These are phyloP conservation scores for Beauveria bassiana DNA, from an alignment of 2,329 filamentous ascomycete genomes.

Conservation along the genomic window DNA sequence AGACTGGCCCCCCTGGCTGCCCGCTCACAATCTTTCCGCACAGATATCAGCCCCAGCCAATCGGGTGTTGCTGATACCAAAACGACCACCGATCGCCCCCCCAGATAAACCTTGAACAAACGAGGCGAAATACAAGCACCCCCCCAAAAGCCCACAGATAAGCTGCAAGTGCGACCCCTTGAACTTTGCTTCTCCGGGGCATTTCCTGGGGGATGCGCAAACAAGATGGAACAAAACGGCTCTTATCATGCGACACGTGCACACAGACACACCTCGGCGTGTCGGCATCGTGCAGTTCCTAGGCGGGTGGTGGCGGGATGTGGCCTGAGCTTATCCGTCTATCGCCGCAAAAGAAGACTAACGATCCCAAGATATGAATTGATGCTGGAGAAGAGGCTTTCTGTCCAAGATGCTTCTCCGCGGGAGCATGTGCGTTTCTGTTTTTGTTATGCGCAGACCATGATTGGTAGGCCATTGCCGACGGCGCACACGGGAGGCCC, in stretches of 20 bases:
- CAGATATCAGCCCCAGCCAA: slow-evolving; percentile 3
- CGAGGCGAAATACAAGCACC: neutral
- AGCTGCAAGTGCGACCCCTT: neutral
- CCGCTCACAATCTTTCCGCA: neutral
- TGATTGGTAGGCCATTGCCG: neutral
- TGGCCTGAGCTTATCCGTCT: neutral
- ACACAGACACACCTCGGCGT: neutral
- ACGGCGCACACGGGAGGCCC: neutral
- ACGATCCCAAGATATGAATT: neutral
- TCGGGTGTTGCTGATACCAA: slow-evolving; percentile 10
- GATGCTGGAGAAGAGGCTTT: neutral
- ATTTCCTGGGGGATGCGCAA: neutral
- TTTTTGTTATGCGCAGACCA: neutral
- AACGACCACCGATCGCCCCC: neutral
- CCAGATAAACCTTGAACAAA: neutral
- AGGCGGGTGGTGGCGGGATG: neutral
- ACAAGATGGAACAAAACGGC: neutral
- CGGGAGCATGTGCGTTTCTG: neutral
- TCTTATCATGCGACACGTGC: neutral
- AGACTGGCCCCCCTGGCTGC: no score
- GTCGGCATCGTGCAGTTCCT: neutral
- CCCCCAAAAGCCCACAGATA: neutral
- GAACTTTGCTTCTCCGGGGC: slow-evolving; percentile 4
- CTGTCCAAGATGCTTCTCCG: slow-evolving; percentile 3
- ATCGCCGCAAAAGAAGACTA: neutral